phyloP scores from a whole-genome alignment of 169 alveolate species.

The Plasmodium relictum region DNA sequence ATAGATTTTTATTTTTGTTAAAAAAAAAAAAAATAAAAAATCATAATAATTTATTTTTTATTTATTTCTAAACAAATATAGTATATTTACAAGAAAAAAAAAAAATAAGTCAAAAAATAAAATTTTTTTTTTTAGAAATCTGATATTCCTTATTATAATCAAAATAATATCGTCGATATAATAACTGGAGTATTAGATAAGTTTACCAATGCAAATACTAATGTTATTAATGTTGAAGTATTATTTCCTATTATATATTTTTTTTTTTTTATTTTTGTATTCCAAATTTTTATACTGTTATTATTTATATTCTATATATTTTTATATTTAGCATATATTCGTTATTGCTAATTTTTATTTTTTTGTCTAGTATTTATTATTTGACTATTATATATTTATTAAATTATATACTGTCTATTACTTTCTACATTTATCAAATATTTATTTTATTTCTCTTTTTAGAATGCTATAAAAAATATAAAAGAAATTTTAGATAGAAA shows the following conservation, averaged over 20 bases:
- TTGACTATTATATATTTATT: too few species aligned
- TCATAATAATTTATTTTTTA: not conserved
- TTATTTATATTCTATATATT: too few species aligned
- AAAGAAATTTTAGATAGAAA: slow-evolving; percentile 73
- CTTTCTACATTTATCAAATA: too few species aligned
- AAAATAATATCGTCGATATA: slow-evolving; percentile 65
- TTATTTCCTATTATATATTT: not conserved
- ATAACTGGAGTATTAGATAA: slow-evolving; percentile 73
- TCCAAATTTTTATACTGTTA: not conserved
- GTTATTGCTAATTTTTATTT: too few species aligned
- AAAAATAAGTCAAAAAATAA: not conserved
- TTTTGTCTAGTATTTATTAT: too few species aligned
- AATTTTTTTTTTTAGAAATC: slow-evolving; percentile 50
- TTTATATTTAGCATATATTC: too few species aligned
- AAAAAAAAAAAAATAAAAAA: slow-evolving; percentile 11
- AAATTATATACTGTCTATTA: too few species aligned
- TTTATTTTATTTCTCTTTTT: not conserved
- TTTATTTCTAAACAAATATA: too few species aligned
- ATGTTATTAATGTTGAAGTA: slow-evolving; percentile 72
- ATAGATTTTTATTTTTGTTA: too few species aligned
- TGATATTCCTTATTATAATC: slow-evolving; percentile 66
- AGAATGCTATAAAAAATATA: slow-evolving; percentile 77
- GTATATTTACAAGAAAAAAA: slow-evolving; percentile 5
- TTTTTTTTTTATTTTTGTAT: not conserved
- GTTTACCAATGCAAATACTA: slow-evolving; percentile 71